phyloP scores from a whole-genome alignment of 2,329 filamentous ascomycete genomes.

The Scedosporium minutisporum region DNA sequence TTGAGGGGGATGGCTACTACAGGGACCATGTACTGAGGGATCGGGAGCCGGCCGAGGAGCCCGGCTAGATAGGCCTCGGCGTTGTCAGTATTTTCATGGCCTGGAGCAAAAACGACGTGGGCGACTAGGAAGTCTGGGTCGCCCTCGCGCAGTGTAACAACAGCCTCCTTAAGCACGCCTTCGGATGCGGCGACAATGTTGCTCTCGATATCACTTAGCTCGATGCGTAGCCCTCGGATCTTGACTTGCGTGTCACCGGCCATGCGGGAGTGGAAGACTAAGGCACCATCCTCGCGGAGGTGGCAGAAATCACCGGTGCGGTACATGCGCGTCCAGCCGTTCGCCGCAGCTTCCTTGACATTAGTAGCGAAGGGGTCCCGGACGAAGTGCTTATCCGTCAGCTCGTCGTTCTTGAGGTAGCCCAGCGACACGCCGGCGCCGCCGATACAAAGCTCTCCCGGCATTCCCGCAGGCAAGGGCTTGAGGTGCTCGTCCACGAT shows the following conservation, averaged over 20 bases:
- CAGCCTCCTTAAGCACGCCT: conserved; percentile 10
- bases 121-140: not conserved
- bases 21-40: conserved; percentile 12
- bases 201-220: conserved; percentile 28
- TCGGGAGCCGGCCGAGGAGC: not conserved
- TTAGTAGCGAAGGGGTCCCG: conserved; percentile 3
- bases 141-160: conserved; percentile 4
- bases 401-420: conserved; percentile 23
- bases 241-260: conserved; percentile 32
- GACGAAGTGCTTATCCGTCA: conserved; percentile 9
- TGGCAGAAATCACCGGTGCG: conserved; percentile 26
- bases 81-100: not conserved
- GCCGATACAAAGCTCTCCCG: conserved; percentile 21
- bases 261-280: conserved; percentile 24
- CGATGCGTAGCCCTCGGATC: conserved; percentile 31
- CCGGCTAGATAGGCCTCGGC: not conserved
- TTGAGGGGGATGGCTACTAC: conserved; percentile 16
- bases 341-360: not conserved
- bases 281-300: conserved; percentile 18
- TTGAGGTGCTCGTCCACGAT: conserved; percentile 23
- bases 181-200: not conserved
- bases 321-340: conserved; percentile 19
- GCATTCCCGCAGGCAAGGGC: conserved; percentile 25
- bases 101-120: not conserved
- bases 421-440: conserved; percentile 20